phyloP scores from a whole-genome alignment of 495 filamentous ascomycete genomes.

The Venustampulla echinocandica region DNA sequence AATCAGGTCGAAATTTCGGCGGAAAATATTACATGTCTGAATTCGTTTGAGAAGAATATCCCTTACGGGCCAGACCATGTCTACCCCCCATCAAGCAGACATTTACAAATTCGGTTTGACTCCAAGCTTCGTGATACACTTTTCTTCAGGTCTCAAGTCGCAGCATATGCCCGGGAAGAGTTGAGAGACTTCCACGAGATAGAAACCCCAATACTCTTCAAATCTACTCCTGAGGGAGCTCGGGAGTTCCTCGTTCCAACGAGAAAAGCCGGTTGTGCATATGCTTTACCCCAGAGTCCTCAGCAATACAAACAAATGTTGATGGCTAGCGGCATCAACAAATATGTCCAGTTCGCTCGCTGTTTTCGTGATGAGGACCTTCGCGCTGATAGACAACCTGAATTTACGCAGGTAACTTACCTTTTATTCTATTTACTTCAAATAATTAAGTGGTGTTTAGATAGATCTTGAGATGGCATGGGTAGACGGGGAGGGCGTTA shows the following conservation, averaged over 20 bases:
- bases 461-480: slow-evolving; percentile 92
- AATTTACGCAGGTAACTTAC: slow-evolving; percentile 77
- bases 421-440: neutral
- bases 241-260: slow-evolving; percentile 95
- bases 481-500: slow-evolving; percentile 64
- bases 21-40: slow-evolving; percentile 56
- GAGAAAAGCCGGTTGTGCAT: slow-evolving; percentile 58
- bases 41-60: slow-evolving; percentile 67
- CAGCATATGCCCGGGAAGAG: slow-evolving; percentile 40
- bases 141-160: slow-evolving; percentile 45
- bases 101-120: slow-evolving; percentile 77
- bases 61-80: slow-evolving; percentile 61
- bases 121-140: slow-evolving; percentile 53
- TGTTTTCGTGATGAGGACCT: slow-evolving; percentile 96
- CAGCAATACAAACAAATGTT: slow-evolving; percentile 99
- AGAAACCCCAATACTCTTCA: slow-evolving; percentile 91
- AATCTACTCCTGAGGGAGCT: slow-evolving; percentile 93
- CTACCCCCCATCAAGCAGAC: slow-evolving; percentile 64
- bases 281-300: slow-evolving; percentile 90
- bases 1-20: slow-evolving; percentile 49
- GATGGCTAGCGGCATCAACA: slow-evolving; percentile 76
- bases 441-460: slow-evolving; percentile 29
- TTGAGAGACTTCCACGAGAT: slow-evolving; percentile 64
- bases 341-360: slow-evolving; percentile 86
- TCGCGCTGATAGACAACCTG: slow-evolving; percentile 86